A percentile compares a stretch with the other conserved stretches of the same genome.
Evolutionary conservation across 805 yeast genomes (phyloP).

Genomic region (Schwanniomyces polymorphus): DNA sequence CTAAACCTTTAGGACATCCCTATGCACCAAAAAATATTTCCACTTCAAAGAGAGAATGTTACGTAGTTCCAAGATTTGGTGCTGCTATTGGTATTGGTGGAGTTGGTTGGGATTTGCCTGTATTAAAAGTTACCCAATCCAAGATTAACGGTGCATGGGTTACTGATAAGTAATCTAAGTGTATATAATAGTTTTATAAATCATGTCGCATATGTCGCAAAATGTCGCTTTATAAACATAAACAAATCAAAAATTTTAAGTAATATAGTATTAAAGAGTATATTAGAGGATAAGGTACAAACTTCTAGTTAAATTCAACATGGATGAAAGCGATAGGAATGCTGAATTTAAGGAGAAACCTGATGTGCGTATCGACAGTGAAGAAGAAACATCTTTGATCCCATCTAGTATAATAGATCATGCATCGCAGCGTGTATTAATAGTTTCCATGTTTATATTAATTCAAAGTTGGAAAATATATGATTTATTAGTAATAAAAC

Average conservation of each 20-base stretch:
- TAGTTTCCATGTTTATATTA: constrained; percentile 62
- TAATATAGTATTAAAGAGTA: background rate
- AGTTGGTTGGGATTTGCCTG: constrained; percentile 86
- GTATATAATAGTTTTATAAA: background rate
- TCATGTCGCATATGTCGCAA: constrained; percentile 6
- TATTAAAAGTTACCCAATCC: constrained; percentile 72
- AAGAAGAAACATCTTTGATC: constrained; percentile 38
- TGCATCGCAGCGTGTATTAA: constrained; percentile 72
- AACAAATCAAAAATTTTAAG: background rate
- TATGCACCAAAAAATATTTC: constrained; percentile 73
- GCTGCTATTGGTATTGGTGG: constrained; percentile 82
- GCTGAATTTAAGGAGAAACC: background rate
- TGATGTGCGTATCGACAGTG: background rate
- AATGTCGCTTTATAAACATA: constrained; percentile 2
- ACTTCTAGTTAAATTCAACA: background rate
- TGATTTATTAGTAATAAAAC: constrained; percentile 61
- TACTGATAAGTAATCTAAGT: constrained; percentile 13
- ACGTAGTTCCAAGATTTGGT: constrained; percentile 89
- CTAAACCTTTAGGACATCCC: constrained; percentile 91
- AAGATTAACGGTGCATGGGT: constrained; percentile 72
- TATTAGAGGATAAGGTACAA: background rate
- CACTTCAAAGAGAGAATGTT: constrained; percentile 75
- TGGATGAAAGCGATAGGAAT: constrained; percentile 2
- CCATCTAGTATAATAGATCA: constrained; percentile 68
- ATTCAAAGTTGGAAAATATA: constrained; percentile 87